phyloP scores from a whole-genome alignment of 805 yeast species.

The Lachancea waltii region DNA sequence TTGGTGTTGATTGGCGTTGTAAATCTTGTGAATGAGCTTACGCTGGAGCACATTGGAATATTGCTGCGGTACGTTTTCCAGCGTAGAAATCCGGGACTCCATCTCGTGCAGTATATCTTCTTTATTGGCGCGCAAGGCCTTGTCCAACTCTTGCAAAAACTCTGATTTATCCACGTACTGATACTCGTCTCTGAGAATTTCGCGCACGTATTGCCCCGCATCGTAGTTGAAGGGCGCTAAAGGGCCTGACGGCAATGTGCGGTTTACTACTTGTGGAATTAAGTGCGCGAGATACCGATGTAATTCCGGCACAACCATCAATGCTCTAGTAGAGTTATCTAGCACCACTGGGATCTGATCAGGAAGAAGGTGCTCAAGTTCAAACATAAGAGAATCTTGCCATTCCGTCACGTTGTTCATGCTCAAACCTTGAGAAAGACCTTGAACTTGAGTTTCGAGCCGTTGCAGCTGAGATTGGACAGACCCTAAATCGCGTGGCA shows the following conservation, averaged over 20 bases:
- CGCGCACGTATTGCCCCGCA: conserved; percentile 27
- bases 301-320: conserved; percentile 29
- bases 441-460: conserved; percentile 19
- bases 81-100: conserved; percentile 7
- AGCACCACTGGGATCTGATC: conserved; percentile 29
- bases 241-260: background rate
- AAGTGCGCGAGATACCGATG: conserved; percentile 20
- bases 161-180: conserved; percentile 26
- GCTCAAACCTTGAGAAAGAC: conserved; percentile 13
- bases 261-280: conserved; percentile 10
- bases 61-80: conserved; percentile 15
- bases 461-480: conserved; percentile 21
- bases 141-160: conserved; percentile 25
- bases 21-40: conserved; percentile 26
- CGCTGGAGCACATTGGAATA: conserved; percentile 25
- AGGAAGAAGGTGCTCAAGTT: conserved; percentile 22
- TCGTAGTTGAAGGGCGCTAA: conserved; percentile 17
- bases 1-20: conserved; percentile 29
- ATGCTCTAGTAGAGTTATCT: conserved; percentile 15
- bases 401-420: conserved; percentile 23
- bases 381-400: conserved; percentile 17
- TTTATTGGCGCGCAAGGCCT: conserved; percentile 22
- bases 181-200: conserved; percentile 26
- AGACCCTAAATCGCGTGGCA: conserved; percentile 24
- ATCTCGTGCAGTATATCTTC: conserved; percentile 26